These are phyloP conservation scores for Azolla pinnata DNA, from an alignment of 75 land plant species.

Conservation along the genomic window DNA sequence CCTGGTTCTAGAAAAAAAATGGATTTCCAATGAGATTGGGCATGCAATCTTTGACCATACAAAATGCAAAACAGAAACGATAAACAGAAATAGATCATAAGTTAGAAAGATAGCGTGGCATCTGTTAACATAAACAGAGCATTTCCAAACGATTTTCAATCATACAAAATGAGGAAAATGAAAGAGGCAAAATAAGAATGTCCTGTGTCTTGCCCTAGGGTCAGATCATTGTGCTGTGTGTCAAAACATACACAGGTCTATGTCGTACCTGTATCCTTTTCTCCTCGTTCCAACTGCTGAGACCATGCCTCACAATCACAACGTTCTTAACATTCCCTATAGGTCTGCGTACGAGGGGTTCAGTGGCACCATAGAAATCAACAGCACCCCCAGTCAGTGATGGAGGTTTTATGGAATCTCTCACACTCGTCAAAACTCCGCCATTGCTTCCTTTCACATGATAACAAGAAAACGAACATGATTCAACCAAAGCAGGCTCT, in stretches of 20 bases:
- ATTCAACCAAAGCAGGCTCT: background rate
- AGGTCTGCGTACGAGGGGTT: constrained; percentile 34
- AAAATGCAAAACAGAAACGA: too few species aligned
- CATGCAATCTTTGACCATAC: too few species aligned
- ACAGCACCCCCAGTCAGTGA: constrained; percentile 57
- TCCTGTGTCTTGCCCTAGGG: too few species aligned
- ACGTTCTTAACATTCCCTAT: constrained; percentile 45
- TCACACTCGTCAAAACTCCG: background rate
- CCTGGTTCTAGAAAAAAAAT: too few species aligned
- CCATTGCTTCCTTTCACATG: background rate
- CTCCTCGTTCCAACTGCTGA: constrained; percentile 78
- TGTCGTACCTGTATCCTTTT: constrained; percentile 72
- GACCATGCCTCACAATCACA: constrained; percentile 65
- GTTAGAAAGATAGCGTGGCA: too few species aligned
- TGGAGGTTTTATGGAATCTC: background rate
- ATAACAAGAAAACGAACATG: background rate
- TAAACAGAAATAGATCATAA: too few species aligned
- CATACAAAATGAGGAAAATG: too few species aligned
- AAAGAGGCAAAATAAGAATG: too few species aligned
- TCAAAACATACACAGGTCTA: too few species aligned
- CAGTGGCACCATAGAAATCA: constrained; percentile 62
- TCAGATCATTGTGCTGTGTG: too few species aligned
- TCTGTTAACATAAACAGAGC: background rate
- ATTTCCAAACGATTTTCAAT: background rate
- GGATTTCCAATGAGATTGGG: too few species aligned